phyloP scores from a whole-genome alignment of 805 yeast genomes.

The Myxozyma geophila region DNA sequence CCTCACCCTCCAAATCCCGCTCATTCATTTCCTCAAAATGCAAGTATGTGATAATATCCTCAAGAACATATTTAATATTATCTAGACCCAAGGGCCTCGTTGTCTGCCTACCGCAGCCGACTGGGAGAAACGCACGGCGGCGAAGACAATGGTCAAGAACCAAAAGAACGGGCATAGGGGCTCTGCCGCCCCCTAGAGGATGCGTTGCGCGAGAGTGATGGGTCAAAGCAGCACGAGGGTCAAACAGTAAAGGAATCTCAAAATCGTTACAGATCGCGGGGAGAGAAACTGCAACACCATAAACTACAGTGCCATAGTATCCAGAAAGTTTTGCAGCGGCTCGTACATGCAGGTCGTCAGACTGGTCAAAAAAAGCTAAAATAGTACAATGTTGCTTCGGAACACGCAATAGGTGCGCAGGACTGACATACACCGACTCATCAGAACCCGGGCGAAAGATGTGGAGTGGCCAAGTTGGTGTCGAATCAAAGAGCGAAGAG shows the following conservation, averaged over 20 bases:
- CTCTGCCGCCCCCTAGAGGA: constrained; percentile 35
- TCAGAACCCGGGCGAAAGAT: constrained; percentile 7
- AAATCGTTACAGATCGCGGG: constrained; percentile 19
- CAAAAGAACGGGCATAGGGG: constrained; percentile 29
- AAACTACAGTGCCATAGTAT: constrained; percentile 18
- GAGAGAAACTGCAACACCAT: constrained; percentile 21
- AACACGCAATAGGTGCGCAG: not conserved
- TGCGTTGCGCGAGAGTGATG: constrained; percentile 33
- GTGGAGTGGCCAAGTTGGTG: constrained; percentile 9
- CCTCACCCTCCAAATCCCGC: not conserved
- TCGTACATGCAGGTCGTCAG: constrained; percentile 14
- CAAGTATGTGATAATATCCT: constrained; percentile 22
- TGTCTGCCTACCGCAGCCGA: constrained; percentile 28
- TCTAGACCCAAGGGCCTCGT: constrained; percentile 28
- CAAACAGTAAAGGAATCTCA: constrained; percentile 23
- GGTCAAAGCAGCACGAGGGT: constrained; percentile 27
- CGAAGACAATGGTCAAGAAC: constrained; percentile 25
- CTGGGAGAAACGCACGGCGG: constrained; percentile 27
- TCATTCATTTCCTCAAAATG: constrained; percentile 16
- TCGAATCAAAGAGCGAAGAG: not conserved
- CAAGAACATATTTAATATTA: constrained; percentile 13
- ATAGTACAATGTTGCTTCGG: constrained; percentile 10
- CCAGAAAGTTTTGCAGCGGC: constrained; percentile 1
- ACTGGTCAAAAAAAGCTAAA: constrained; percentile 7
- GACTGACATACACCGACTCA: constrained; percentile 3